Base-by-base conservation (phyloP, 2,329 filamentous ascomycete species). In the Talaromyces sp. region DNA sequence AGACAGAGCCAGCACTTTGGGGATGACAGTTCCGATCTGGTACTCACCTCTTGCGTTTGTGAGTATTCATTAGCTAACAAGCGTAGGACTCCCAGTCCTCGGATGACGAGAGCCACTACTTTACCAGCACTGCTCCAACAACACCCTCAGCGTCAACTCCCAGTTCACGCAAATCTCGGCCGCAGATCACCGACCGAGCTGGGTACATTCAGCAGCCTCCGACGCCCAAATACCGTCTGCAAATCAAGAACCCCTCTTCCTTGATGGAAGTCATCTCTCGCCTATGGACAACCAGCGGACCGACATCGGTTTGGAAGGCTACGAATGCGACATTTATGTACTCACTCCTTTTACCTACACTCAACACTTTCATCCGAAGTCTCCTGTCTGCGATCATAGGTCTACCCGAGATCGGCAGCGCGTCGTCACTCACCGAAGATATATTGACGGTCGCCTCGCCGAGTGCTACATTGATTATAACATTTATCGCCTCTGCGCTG, bases 321-420 rank as follows among this genome's bases (percentile, higher is more conserved):
- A 91, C 92, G 40, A 98, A 98, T 73, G 87, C 90, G 14, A 96
- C 92, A 1, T 99, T 98, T 71, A 82, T 98, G 57, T 96, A 98
- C 77, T 90, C 88, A 0, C 86, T 97, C 54, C 82, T 98, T 18
- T 86, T 93, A 66, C 92, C 92, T 11, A 88, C 96, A 7, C 80
- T 96, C 33, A 95, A 98, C 74, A 93, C 91, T 69, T 99, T 96
- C 88, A 90, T 93, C 9, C 86, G 92, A 69, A 95, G 92, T 70
- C 84, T 97, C 59, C 82, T 98, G n/a, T 92, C 92, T 50, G 93
- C 95, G 1, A 82, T 98, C 5, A 84, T 98, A 68, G 96, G 96
- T 66, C 85, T 98, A 14, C 93, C 93, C 1, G 93, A 98, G 35
- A 90, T 89, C 8, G 81, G 84, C 31, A 75, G 84, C 18, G 79